Evolutionary conservation across 2,329 filamentous ascomycete species (phyloP), one percentile per base, ranked within the genome.

Genomic region (Fusarium sambucinum): DNA sequence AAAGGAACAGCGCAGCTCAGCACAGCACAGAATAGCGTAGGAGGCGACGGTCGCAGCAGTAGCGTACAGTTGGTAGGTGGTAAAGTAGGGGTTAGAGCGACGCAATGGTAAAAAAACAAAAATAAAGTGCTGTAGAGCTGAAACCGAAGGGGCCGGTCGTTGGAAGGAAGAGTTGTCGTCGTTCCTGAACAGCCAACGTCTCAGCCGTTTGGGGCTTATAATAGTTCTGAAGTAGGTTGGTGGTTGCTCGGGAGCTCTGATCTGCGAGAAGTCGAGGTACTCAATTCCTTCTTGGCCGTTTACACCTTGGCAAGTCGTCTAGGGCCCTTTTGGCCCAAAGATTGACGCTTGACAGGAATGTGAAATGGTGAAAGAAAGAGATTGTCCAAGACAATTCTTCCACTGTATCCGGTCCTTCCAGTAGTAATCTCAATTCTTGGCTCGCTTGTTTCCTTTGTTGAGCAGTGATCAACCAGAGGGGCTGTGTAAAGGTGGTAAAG

Each of bases 401-500:
- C 32, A 44, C 41, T 44, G 25, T 44, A 44, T 37, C 33, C 19
- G 45, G 17, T 33, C 29, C 32, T 33, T 50, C 37, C 32, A 27
- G 46, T 35, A 50, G 33, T 50, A 38, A 50, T 27, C 17, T 38
- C 47, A 40, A 44, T 25, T 42, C 40, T 42, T 42, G 55, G 29
- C 32, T 63, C 44, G 40, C 38, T 62, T 51, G 48, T 59, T 35
- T 35, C 37, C 58, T 57, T 44, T 63, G 56, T 55, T n/a, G 54
- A 50, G 48, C 32, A 45, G 38, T 54, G 56, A 62, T 62, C 41
- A 44, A 25, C 37, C 45, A 33, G 40, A 60, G 60, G 46, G 47
- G 47, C 47, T 40, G 54, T 42, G 50, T 40, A 44, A 19, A 66
- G 66, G 60, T 66, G 66, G 60, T 66, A 71, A 71, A 69, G 68